phyloP scores from a whole-genome alignment of 306 rosid genomes.

The Vigna mungo region DNA sequence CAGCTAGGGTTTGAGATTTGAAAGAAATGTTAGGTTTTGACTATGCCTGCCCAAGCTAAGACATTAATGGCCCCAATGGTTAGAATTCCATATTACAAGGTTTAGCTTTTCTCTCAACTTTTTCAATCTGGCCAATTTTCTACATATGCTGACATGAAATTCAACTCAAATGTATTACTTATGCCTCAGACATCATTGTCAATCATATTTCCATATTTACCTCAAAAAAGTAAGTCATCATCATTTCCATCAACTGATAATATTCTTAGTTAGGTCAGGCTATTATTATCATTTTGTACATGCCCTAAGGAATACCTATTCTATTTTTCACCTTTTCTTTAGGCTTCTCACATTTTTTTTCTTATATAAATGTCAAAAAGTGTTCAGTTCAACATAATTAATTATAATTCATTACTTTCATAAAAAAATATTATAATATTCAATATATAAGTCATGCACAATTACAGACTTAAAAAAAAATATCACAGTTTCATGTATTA shows the following conservation, averaged over 20 bases:
- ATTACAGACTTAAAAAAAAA: too few relatives aligned
- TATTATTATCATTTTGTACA: background rate
- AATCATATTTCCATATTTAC: background rate
- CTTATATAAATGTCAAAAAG: too few relatives aligned
- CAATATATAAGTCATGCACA: too few relatives aligned
- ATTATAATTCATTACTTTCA: too few relatives aligned
- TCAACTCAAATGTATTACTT: conserved; percentile 7
- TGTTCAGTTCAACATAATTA: too few relatives aligned
- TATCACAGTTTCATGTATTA: too few relatives aligned
- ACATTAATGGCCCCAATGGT: conserved; percentile 62
- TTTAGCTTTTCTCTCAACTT: conserved; percentile 4
- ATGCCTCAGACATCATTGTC: conserved; percentile 24
- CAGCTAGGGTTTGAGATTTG: conserved; percentile 23
- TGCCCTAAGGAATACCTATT: background rate
- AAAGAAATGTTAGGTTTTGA: conserved; percentile 37
- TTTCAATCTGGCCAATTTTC: conserved; percentile 17
- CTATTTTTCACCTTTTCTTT: background rate
- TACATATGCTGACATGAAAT: conserved; percentile 8
- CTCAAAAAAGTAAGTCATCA: background rate
- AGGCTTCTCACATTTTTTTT: background rate
- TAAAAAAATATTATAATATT: too few relatives aligned
- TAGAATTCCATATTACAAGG: conserved; percentile 1
- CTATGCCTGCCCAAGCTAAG: conserved; percentile 50
- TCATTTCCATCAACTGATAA: background rate
- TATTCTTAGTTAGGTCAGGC: background rate